Base-by-base conservation (phyloP, 2,329 filamentous ascomycete species). In the Fonsecaea pugnacius region DNA sequence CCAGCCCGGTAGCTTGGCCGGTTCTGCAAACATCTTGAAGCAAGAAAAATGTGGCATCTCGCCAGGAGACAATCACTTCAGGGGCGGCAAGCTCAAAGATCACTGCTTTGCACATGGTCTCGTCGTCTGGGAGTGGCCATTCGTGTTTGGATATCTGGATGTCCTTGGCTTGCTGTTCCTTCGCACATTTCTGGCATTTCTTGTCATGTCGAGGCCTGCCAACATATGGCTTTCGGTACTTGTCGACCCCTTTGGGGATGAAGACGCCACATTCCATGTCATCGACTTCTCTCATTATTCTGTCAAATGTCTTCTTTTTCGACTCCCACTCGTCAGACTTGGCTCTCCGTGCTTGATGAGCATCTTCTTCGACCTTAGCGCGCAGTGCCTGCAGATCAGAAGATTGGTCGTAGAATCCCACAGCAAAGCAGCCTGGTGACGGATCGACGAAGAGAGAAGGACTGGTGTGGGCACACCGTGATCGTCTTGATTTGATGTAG, bases 21-120 rank as follows among this genome's bases (percentile, higher is more conserved):
- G 5, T 43, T 50, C 65, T 64, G 32, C 48, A 53, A 8, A 83
- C 74, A 8, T 79, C 69, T 0, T 72, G 63, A 0, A 83, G 65
- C 1, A 87, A 33, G 54, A 75, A 80, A 0, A 77, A 62, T 0
- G 82, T 84, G 1, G 71, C 66, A 62, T 86, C 80, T 16, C 85
- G 75, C 85, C 85, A 88, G 1, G 68, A 53, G 0, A 70, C 70
- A 36, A 84, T 82, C 0, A 70, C 32, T 0, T 24, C 4, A 0
- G 85, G 84, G 0, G 79, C 66, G 0, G 68, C 58, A 0, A 87
- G 73, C 66, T 88, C 85, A 56, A 88, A 88, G 0, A 87, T 75
- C 0, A 78, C 77, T 0, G 82, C 75, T 62, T 83, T 80, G 0
- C 77, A 76, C 10, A 76, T 32, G 0, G 64, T 5, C 0, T 50